A percentile compares a stretch with the other conserved stretches of the same genome.
These are phyloP conservation scores for Teratosphaeria pseudoeucalypti DNA, from an alignment of 2,329 filamentous ascomycete species.

Conservation along the genomic window DNA sequence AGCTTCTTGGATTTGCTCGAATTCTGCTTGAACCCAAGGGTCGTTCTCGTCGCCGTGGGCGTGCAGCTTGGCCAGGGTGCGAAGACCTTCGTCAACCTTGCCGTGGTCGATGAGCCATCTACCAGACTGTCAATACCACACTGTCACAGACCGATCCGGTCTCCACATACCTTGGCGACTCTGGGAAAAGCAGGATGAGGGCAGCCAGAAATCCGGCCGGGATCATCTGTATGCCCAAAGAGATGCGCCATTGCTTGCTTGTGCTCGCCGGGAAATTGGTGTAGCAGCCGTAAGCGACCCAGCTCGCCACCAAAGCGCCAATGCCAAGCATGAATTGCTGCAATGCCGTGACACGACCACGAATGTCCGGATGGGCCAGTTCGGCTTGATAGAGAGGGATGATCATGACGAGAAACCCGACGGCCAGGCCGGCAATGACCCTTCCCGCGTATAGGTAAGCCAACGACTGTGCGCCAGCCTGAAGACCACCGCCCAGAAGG, in stretches of 20 bases:
- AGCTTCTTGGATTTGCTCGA: constrained; percentile 56
- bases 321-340: constrained; percentile 79
- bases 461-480: constrained; percentile 54
- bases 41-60: constrained; percentile 56
- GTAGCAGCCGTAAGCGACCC: constrained; percentile 58
- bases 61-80: constrained; percentile 59
- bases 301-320: constrained; percentile 60
- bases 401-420: constrained; percentile 54
- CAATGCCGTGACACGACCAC: constrained; percentile 62
- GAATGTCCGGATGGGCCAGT: constrained; percentile 65
- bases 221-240: constrained; percentile 59
- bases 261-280: constrained; percentile 38
- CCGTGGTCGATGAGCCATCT: constrained; percentile 66
- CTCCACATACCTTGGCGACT: constrained; percentile 33
- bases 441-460: constrained; percentile 60
- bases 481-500: constrained; percentile 59
- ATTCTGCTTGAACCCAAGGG: constrained; percentile 62
- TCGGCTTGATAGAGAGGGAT: constrained; percentile 69
- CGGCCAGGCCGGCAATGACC: constrained; percentile 31
- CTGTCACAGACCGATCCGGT: constrained; percentile 1
- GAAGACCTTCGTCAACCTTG: constrained; percentile 52
- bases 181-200: constrained; percentile 63
- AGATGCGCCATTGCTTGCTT: constrained; percentile 50
- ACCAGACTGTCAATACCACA: constrained; percentile 30
- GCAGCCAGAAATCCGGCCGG: constrained; percentile 55